phyloP scores from a whole-genome alignment of 2,329 filamentous ascomycete species.

The Apiospora arundinis region DNA sequence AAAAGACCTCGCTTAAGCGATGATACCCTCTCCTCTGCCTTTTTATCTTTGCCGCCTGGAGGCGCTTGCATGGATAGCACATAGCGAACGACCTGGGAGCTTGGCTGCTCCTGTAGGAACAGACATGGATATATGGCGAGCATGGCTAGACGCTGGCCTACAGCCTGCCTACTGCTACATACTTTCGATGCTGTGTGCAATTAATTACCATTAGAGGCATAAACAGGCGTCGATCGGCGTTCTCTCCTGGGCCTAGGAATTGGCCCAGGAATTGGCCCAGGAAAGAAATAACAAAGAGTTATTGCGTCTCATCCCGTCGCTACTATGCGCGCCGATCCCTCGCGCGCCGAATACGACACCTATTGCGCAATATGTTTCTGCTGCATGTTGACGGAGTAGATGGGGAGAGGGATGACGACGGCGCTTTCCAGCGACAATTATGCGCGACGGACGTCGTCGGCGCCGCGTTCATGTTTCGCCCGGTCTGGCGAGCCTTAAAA shows the following conservation, averaged over 20 bases:
- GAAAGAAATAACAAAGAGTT: neutral
- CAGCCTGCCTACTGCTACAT: neutral
- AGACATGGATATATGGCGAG: neutral
- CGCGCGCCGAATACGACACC: neutral
- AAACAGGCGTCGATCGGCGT: neutral
- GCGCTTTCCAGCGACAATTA: slow-evolving; percentile 5
- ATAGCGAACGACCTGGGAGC: slow-evolving; percentile 1
- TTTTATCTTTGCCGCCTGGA: neutral
- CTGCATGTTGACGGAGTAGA: slow-evolving; percentile 1
- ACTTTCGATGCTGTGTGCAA: neutral
- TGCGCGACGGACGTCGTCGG: slow-evolving; percentile 17
- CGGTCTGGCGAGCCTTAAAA: neutral
- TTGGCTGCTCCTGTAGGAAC: neutral
- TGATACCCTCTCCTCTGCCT: neutral
- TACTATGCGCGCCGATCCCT: slow-evolving; percentile 10
- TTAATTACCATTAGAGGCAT: neutral
- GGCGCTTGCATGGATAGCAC: slow-evolving; percentile 11
- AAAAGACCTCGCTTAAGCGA: slow-evolving; percentile 1
- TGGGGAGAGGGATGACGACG: slow-evolving; percentile 4
- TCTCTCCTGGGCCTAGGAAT: neutral
- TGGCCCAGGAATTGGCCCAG: neutral
- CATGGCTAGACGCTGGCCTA: neutral
- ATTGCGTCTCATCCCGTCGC: neutral
- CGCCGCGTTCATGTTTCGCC: slow-evolving; percentile 5
- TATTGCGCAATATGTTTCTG: slow-evolving; percentile 14